phyloP scores from a whole-genome alignment of 768 basidiomycete genomes.

The Calocera cornea region DNA sequence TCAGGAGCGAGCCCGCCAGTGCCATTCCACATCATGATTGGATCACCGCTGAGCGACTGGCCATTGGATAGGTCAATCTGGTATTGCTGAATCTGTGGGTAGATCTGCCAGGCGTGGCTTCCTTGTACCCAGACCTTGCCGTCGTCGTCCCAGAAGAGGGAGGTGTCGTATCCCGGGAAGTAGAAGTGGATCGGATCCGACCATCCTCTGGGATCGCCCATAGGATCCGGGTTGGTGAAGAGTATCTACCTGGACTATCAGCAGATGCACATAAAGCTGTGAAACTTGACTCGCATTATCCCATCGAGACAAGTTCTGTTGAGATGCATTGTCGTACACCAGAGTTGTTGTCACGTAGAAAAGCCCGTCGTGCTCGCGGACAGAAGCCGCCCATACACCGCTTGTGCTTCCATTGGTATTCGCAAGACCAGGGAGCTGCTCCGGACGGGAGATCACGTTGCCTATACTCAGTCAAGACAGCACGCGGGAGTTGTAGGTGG shows the following conservation, averaged over 20 bases:
- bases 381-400: slow-evolving; percentile 17
- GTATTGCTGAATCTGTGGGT: slow-evolving; percentile 19
- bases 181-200: slow-evolving; percentile 24
- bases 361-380: slow-evolving; percentile 12
- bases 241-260: slow-evolving; percentile 12
- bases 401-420: slow-evolving; percentile 10
- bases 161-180: slow-evolving; percentile 27
- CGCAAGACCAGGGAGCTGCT: slow-evolving; percentile 12
- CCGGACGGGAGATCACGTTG: slow-evolving; percentile 14
- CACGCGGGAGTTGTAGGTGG: background rate
- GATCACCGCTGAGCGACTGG: slow-evolving; percentile 25
- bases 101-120: slow-evolving; percentile 15
- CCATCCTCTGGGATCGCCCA: slow-evolving; percentile 17
- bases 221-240: background rate
- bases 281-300: slow-evolving; percentile 12
- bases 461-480: slow-evolving; percentile 8
- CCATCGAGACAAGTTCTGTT: slow-evolving; percentile 13
- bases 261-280: background rate
- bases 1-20: slow-evolving; percentile 19
- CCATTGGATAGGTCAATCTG: slow-evolving; percentile 19
- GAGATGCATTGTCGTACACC: slow-evolving; percentile 11
- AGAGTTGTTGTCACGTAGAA: slow-evolving; percentile 17
- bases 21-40: slow-evolving; percentile 12
- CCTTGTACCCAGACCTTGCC: slow-evolving; percentile 25
- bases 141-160: slow-evolving; percentile 25